These are phyloP conservation scores for Populus pruinosa DNA, from an alignment of 345 rosid species.

Conservation along the genomic window DNA sequence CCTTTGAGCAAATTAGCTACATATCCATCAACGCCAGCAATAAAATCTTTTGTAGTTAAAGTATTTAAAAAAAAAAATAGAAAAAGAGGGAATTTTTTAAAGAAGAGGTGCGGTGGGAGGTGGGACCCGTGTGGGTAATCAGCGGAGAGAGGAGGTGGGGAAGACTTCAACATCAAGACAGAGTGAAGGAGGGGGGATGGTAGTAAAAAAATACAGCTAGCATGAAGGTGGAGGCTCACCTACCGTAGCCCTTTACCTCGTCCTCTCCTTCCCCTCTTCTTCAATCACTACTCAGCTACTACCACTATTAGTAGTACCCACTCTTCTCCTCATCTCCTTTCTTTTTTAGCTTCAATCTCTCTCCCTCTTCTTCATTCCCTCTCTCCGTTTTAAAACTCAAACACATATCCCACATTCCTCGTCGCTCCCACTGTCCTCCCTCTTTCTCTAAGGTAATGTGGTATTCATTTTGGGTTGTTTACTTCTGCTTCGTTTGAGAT, in stretches of 20 bases:
- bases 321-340: not conserved
- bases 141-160: slow-evolving; percentile 11
- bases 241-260: slow-evolving; percentile 20
- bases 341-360: slow-evolving; percentile 14
- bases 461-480: not conserved
- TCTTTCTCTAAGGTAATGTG: not conserved
- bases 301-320: not conserved
- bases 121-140: slow-evolving; percentile 2
- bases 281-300: not conserved
- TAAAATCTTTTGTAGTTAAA: too few species aligned
- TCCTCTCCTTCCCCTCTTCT: not conserved
- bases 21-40: not conserved
- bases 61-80: not conserved
- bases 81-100: not conserved
- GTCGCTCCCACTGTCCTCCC: not conserved
- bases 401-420: not conserved
- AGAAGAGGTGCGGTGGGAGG: not conserved
- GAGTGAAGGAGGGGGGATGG: not conserved
- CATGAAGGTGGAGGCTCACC: slow-evolving; percentile 60
- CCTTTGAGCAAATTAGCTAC: not conserved
- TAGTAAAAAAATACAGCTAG: slow-evolving; percentile 58
- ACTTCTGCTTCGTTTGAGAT: not conserved
- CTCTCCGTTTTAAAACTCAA: not conserved
- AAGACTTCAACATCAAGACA: slow-evolving; percentile 57
- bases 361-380: slow-evolving; percentile 13